These are phyloP conservation scores for Cladosporium sp. DNA, from an alignment of 2,329 filamentous ascomycete genomes.

Conservation along the genomic window DNA sequence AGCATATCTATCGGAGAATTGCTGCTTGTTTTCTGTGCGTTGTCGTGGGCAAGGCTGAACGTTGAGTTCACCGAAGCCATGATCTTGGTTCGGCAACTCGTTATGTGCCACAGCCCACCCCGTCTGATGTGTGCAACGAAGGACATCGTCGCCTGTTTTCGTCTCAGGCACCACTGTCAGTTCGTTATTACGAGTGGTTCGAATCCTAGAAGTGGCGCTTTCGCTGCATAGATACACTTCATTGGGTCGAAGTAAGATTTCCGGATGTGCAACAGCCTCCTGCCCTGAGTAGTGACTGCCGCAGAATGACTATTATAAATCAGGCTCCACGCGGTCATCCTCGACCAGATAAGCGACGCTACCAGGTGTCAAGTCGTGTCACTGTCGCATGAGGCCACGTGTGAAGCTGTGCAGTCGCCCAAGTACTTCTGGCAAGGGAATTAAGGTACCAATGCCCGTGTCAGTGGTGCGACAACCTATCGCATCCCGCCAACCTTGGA, in stretches of 20 bases:
- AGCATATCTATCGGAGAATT: not conserved
- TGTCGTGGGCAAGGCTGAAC: not conserved
- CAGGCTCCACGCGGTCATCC: constrained; percentile 39
- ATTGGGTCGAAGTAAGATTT: too few species aligned
- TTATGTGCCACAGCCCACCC: too few species aligned
- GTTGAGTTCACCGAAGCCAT: not conserved
- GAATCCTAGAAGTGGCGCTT: too few species aligned
- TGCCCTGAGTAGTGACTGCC: constrained; percentile 31
- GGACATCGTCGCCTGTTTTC: constrained; percentile 6
- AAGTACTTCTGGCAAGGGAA: too few species aligned
- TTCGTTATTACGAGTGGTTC: too few species aligned
- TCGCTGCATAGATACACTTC: too few species aligned
- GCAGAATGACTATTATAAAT: constrained; percentile 33
- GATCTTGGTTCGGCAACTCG: not conserved
- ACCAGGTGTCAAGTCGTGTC: constrained; percentile 42
- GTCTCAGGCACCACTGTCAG: constrained; percentile 2
- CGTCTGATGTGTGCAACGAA: too few species aligned
- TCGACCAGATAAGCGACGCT: constrained; percentile 50
- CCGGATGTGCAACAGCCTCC: constrained; percentile 33
- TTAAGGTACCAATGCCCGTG: too few species aligned
- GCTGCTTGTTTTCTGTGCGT: not conserved
- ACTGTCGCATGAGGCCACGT: constrained; percentile 17
- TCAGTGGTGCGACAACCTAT: too few species aligned
- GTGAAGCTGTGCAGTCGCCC: constrained; percentile 19
- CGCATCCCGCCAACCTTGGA: too few species aligned